Conservation (phyloP, 106 monocot species). For the Acorus calamus region DNA sequence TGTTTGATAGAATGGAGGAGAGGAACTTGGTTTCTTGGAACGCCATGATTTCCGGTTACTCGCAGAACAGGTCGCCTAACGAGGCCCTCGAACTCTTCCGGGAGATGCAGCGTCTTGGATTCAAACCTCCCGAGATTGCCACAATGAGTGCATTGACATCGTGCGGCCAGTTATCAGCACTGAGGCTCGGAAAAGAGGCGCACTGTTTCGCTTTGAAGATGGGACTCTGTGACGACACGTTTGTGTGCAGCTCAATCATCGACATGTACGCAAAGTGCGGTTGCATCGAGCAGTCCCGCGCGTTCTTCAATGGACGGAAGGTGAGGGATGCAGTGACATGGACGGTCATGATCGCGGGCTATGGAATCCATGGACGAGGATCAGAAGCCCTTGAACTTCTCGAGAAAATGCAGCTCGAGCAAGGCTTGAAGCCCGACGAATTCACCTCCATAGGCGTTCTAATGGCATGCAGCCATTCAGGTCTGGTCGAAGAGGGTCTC, state of each 20-base stretch:
- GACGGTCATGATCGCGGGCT: conserved; percentile 49
- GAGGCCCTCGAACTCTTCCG: conserved; percentile 48
- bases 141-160: conserved; percentile 31
- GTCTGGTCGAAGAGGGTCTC: conserved; percentile 40
- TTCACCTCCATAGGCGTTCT: conserved; percentile 46
- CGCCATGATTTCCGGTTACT: conserved; percentile 51
- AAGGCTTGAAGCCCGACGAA: conserved; percentile 28
- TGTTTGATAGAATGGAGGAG: conserved; percentile 41
- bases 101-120: conserved; percentile 22
- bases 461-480: conserved; percentile 48
- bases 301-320: conserved; percentile 36
- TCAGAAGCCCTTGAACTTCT: conserved; percentile 29
- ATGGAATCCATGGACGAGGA: conserved; percentile 37
- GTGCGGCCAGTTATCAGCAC: conserved; percentile 37
- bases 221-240: conserved; percentile 16
- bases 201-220: conserved; percentile 50
- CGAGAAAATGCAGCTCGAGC: conserved; percentile 20
- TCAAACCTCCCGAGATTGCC: conserved; percentile 35
- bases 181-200: conserved; percentile 38
- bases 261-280: conserved; percentile 82
- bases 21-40: conserved; percentile 56
- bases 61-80: conserved; percentile 34
- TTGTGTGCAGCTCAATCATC: conserved; percentile 50
- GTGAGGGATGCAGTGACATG: conserved; percentile 43
- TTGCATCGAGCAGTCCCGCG: conserved; percentile 31